Conservation (phyloP, 2,329 filamentous ascomycete genomes). For the Pestalotiopsis sp. region DNA sequence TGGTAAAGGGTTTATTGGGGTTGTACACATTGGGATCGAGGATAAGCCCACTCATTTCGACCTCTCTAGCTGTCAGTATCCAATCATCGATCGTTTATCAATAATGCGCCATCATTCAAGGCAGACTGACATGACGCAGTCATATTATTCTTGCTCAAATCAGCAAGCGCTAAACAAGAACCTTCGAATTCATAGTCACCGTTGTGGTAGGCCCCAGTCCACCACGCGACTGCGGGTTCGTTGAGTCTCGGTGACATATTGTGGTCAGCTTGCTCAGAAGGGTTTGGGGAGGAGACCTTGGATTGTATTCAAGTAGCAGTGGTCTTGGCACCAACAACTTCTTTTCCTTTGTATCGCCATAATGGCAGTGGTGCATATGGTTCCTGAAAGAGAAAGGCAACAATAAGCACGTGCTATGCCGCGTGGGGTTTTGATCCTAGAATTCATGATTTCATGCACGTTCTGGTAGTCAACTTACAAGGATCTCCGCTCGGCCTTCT, state of each 20-base stretch:
- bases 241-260: too few species aligned
- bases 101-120: too few species aligned
- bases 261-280: too few species aligned
- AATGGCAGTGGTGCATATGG: not conserved
- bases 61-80: not conserved
- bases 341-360: not conserved
- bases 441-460: not conserved
- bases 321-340: not conserved
- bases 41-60: not conserved
- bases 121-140: too few species aligned
- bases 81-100: not conserved
- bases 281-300: not conserved
- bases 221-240: too few species aligned
- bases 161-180: too few species aligned
- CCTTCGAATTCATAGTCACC: too few species aligned
- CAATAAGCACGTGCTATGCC: not conserved
- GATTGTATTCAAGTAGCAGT: not conserved
- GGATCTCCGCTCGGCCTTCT: not conserved
- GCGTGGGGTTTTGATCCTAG: not conserved
- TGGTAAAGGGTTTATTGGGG: not conserved
- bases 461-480: not conserved
- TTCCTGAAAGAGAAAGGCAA: not conserved
- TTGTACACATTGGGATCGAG: not conserved
- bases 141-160: too few species aligned
- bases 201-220: too few species aligned